Percentiles rank a stretch among this genome's conserved stretches.
phyloP scores from a whole-genome alignment of 345 rosid genomes.

The Excoecaria agallocha region DNA sequence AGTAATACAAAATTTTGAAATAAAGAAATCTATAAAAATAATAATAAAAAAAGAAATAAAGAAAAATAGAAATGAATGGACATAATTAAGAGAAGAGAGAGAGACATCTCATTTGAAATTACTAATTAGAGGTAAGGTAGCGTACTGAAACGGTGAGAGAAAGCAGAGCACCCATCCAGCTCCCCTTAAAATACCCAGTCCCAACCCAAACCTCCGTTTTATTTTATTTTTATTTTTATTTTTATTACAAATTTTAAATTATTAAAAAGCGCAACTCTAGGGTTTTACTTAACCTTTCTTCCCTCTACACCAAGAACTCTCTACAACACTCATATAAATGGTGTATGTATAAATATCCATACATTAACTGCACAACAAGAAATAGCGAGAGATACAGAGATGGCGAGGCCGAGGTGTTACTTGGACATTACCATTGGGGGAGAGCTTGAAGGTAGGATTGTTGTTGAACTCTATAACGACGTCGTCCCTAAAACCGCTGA shows the following conservation, averaged over 20 bases:
- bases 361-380: not conserved
- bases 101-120: not conserved
- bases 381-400: constrained; percentile 22
- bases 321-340: not conserved
- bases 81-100: not conserved
- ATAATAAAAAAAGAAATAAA: not conserved
- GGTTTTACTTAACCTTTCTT: not conserved
- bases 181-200: not conserved
- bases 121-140: too few relatives aligned
- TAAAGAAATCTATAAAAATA: not conserved
- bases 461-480: constrained; percentile 77
- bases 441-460: constrained; percentile 87
- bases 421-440: constrained; percentile 88
- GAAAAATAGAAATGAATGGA: not conserved
- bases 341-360: not conserved
- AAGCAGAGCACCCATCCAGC: not conserved
- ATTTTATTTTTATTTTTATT: not conserved
- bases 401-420: constrained; percentile 69
- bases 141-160: not conserved
- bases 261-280: not conserved
- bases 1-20: too few relatives aligned
- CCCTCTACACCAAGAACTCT: not conserved
- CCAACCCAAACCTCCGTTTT: not conserved
- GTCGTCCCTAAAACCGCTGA: constrained; percentile 86
- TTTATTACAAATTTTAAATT: not conserved